These are phyloP conservation scores for Russula sp. DNA, from an alignment of 768 basidiomycete species.

Conservation along the genomic window DNA sequence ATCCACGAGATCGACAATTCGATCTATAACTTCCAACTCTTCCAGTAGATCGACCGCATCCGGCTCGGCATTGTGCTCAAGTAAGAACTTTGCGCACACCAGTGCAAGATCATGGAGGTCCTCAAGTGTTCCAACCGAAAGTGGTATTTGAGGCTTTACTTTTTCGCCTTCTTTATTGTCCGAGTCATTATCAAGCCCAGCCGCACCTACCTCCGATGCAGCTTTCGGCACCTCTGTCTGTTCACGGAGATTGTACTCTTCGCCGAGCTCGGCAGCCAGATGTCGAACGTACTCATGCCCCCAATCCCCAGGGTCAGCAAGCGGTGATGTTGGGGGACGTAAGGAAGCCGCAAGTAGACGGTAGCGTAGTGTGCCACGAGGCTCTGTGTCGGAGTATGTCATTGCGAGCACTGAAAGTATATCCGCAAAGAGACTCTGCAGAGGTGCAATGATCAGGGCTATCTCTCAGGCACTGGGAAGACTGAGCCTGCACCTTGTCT, in stretches of 20 bases:
- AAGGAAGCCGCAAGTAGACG: slow-evolving; percentile 75
- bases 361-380: slow-evolving; percentile 91
- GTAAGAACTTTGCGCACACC: slow-evolving; percentile 82
- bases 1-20: slow-evolving; percentile 73
- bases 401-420: slow-evolving; percentile 97
- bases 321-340: slow-evolving; percentile 54
- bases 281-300: slow-evolving; percentile 99
- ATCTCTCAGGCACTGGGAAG: slow-evolving; percentile 1
- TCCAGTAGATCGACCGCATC: slow-evolving; percentile 95
- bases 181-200: slow-evolving; percentile 23
- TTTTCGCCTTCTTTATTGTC: slow-evolving; percentile 27
- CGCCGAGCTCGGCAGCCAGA: slow-evolving; percentile 91
- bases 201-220: slow-evolving; percentile 15
- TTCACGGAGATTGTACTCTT: slow-evolving; percentile 76
- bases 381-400: slow-evolving; percentile 98
- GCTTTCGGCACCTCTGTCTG: slow-evolving; percentile 37
- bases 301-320: slow-evolving; percentile 92
- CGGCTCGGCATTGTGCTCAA: slow-evolving; percentile 93
- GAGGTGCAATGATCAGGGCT: not conserved
- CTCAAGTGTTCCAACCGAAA: slow-evolving; percentile 53
- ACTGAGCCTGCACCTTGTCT: slow-evolving; percentile 49
- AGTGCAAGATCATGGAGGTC: slow-evolving; percentile 71
- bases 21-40: slow-evolving; percentile 84
- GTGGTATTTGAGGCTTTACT: slow-evolving; percentile 25
- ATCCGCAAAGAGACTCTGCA: slow-evolving; percentile 87